Conservation (phyloP, 2,329 filamentous ascomycete species). For the Aureobasidium leucospermi region DNA sequence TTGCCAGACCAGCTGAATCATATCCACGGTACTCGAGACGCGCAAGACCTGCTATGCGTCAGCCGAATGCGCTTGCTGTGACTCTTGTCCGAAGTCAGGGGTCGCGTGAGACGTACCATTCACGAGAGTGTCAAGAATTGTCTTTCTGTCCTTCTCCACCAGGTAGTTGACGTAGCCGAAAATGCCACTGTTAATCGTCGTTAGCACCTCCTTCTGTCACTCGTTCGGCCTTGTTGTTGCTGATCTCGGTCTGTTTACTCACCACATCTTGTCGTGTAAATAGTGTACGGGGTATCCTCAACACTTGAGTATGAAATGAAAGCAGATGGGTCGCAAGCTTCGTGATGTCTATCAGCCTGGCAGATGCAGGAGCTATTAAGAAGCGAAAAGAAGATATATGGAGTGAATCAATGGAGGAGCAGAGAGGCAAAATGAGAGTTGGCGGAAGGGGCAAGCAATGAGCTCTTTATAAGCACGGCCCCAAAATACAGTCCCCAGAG, state of each 20-base stretch:
- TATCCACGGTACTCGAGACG: conserved; percentile 98
- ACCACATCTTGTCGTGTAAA: conserved; percentile 15
- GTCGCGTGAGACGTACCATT: conserved; percentile 60
- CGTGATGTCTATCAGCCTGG: neutral
- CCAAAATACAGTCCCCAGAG: neutral
- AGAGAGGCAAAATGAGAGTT: neutral
- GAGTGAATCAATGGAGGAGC: neutral
- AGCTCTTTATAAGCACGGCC: conserved; percentile 13
- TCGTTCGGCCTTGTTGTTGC: neutral
- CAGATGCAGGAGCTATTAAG: neutral
- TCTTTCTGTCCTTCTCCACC: conserved; percentile 96
- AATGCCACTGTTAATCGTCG: conserved; percentile 50
- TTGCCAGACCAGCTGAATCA: conserved; percentile 89
- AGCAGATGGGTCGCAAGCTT: neutral
- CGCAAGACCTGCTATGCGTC: conserved; percentile 61
- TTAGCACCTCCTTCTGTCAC: neutral
- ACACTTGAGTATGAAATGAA: conserved; percentile 1
- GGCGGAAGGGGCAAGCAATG: conserved; percentile 12
- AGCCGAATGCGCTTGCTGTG: conserved; percentile 13
- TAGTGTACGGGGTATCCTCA: neutral
- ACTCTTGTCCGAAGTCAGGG: neutral
- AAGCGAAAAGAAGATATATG: conserved; percentile 2
- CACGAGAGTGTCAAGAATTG: conserved; percentile 90
- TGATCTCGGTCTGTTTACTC: neutral
- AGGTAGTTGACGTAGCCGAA: conserved; percentile 99